phyloP scores from a whole-genome alignment of 257 asterid species.

The Solanum chiquidenum region DNA sequence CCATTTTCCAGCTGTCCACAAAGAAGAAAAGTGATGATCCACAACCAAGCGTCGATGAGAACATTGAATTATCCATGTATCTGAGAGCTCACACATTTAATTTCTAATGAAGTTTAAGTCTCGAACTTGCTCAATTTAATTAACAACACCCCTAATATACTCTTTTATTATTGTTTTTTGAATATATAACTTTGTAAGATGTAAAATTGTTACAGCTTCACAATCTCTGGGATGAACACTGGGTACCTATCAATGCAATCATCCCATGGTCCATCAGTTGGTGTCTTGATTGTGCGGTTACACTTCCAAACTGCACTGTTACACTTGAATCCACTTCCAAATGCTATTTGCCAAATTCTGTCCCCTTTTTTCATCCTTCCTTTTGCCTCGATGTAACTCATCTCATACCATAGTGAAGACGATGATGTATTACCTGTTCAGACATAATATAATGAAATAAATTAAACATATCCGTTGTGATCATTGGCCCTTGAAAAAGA shows the following conservation, averaged over 20 bases:
- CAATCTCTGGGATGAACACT: constrained; percentile 66
- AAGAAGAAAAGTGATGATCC: neutral
- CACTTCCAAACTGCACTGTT: constrained; percentile 87
- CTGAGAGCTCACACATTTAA: neutral
- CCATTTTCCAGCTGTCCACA: neutral
- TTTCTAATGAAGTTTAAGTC: neutral
- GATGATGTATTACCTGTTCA: constrained; percentile 47
- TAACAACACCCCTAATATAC: neutral
- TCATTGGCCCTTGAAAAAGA: neutral
- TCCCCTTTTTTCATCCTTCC: constrained; percentile 79
- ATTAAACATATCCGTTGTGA: neutral
- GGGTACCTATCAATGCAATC: constrained; percentile 78
- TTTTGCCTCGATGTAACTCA: constrained; percentile 58
- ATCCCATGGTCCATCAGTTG: constrained; percentile 61
- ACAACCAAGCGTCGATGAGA: neutral
- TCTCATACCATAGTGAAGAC: constrained; percentile 73
- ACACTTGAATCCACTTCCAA: constrained; percentile 81
- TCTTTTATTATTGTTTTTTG: neutral
- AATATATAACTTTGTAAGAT: neutral
- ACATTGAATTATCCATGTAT: neutral
- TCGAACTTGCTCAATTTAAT: neutral
- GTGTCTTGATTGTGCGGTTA: constrained; percentile 46
- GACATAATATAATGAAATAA: neutral
- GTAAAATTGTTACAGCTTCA: constrained; percentile 37
- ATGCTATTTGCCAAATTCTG: constrained; percentile 80